Conservation (phyloP, 768 basidiomycete species). For the Mycena olivaceomarginata region DNA sequence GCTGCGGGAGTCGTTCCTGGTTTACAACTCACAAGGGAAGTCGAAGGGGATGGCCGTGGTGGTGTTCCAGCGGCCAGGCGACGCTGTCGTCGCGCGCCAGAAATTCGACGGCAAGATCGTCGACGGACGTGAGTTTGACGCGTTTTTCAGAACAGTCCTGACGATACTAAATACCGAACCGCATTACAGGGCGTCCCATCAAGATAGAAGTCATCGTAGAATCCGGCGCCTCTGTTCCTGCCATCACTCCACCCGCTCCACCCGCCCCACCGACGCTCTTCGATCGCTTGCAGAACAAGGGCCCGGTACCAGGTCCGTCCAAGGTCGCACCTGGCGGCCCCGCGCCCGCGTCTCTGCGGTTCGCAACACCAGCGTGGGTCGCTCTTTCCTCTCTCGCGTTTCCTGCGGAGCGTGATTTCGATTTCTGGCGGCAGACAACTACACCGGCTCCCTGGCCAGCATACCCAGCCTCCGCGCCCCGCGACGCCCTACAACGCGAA, state of each 20-base stretch:
- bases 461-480: constrained; percentile 41
- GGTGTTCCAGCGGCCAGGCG: constrained; percentile 75
- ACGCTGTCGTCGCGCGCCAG: constrained; percentile 76
- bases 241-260: constrained; percentile 45
- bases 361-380: constrained; percentile 45
- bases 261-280: constrained; percentile 38
- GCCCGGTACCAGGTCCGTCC: constrained; percentile 25
- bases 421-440: constrained; percentile 26
- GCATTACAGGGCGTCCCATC: constrained; percentile 74
- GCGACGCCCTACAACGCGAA: constrained; percentile 50
- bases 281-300: constrained; percentile 36
- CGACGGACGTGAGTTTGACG: constrained; percentile 70
- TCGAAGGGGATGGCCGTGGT: constrained; percentile 91
- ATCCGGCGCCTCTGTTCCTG: constrained; percentile 46
- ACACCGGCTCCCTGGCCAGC: constrained; percentile 38
- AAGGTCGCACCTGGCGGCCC: constrained; percentile 12
- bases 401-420: constrained; percentile 9
- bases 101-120: constrained; percentile 89
- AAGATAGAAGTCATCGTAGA: constrained; percentile 80
- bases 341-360: constrained; percentile 32
- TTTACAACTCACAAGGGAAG: constrained; percentile 84
- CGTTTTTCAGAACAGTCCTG: constrained; percentile 1
- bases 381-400: constrained; percentile 3
- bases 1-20: constrained; percentile 79
- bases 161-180: not conserved